Evolutionary conservation across 768 basidiomycete species (phyloP).

Genomic region (Tricholoma sp.): DNA sequence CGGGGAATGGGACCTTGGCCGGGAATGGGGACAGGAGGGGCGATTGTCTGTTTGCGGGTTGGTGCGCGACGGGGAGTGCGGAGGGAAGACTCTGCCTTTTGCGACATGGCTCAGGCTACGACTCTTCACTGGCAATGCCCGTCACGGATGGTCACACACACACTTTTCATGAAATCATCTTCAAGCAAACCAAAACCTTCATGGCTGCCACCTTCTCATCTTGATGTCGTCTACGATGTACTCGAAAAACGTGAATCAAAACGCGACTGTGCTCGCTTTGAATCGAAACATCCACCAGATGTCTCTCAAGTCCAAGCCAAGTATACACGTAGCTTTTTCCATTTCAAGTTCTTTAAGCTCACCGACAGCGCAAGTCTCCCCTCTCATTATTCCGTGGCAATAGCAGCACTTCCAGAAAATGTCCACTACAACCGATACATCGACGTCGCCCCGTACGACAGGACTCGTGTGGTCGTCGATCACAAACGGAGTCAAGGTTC

Average conservation of each 20-base stretch:
- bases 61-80: constrained; percentile 20
- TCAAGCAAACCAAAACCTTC: neutral
- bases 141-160: no score
- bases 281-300: neutral
- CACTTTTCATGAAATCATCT: neutral
- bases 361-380: neutral
- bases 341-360: no score
- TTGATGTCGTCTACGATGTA: constrained; percentile 3
- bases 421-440: constrained; percentile 58
- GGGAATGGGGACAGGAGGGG: constrained; percentile 9
- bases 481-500: constrained; percentile 9
- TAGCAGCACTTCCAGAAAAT: constrained; percentile 44
- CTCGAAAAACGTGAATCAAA: constrained; percentile 12
- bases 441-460: constrained; percentile 76
- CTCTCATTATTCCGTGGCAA: constrained; percentile 51
- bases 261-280: constrained; percentile 11
- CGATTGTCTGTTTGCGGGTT: constrained; percentile 17
- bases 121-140: no score
- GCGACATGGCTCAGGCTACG: no score
- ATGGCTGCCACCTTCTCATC: constrained; percentile 13
- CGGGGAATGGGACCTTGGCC: constrained; percentile 26
- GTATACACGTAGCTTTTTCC: neutral
- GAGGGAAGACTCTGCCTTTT: constrained; percentile 17
- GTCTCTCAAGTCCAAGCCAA: neutral
- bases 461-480: constrained; percentile 53